Evolutionary conservation across 495 filamentous ascomycete genomes (phyloP), one percentile per base, ranked within the genome.

Genomic region (Aspergillus panamensis): DNA sequence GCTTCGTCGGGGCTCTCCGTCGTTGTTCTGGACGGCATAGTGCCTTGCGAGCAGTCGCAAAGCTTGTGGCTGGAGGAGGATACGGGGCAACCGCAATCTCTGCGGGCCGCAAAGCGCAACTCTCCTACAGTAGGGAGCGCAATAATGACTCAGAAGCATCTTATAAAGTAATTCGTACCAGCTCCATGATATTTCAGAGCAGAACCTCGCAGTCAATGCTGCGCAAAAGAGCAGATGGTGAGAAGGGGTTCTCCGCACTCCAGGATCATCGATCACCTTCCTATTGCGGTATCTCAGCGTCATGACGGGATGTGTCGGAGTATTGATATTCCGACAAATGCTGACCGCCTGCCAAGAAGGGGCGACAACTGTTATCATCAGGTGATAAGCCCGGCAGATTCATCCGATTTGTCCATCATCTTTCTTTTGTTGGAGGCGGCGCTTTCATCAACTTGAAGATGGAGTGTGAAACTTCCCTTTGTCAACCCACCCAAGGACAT

Each of bases 41-140:
- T 58, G 49, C 45, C 71, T 66, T 53, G 51, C 50, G 29, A 57
- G 40, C 9, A 51, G 56, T 42, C 54, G 31, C 55, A 63, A 68
- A 60, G 61, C 30, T 43, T 58, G 59, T 45, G 55, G 45, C 51
- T 53, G 62, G 45, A 62, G n/a, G 42, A 61, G 13, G 20, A 30
- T 17, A 48, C 63, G 57, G 53, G 53, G 53, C 54, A 62, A 62
- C 49, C 65, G 67, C 53, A 68, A 59, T 63, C 51, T 69, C 61
- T 63, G 60, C 44, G 65, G 52, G 51, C 59, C 66, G 55, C 65
- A 70, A 55, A 64, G 70, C 57, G 62, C 55, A 25, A 67, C 63
- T 62, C 68, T 71, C 73, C 69, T 71, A 40, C 66, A 67, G 64
- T 53, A 72, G 66, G 72, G 73, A 60, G 65, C 35, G 62, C 65